Conservation (phyloP, 2,329 filamentous ascomycete genomes). For the Apiospora malaysiana region DNA sequence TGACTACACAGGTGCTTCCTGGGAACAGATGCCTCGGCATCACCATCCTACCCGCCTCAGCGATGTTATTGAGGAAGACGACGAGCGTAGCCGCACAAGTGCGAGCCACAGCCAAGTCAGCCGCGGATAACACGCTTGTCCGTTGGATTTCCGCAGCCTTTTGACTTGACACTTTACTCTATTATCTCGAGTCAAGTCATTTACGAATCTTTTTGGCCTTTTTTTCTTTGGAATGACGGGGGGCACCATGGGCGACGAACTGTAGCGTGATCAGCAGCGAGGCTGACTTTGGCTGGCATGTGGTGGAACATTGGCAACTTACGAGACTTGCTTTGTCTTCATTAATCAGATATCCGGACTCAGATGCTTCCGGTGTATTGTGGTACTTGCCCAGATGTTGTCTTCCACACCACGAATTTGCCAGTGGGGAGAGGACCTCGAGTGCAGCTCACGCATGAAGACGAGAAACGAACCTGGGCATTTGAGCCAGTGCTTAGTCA, state of each 20-base stretch:
- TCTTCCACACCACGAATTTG: neutral
- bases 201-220: neutral
- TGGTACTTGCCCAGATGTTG: neutral
- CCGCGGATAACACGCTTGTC: constrained; percentile 41
- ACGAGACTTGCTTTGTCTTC: neutral
- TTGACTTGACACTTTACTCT: neutral
- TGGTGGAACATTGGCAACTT: neutral
- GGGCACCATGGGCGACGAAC: neutral
- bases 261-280: neutral
- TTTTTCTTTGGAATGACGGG: neutral
- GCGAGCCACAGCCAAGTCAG: constrained; percentile 69
- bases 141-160: neutral
- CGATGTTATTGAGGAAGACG: constrained; percentile 86
- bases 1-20: constrained; percentile 74
- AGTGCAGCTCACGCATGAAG: neutral
- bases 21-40: constrained; percentile 76
- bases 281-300: neutral
- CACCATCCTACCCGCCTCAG: constrained; percentile 88
- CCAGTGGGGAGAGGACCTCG: neutral
- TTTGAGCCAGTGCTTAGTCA: neutral
- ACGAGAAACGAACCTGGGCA: neutral
- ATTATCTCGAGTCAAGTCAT: neutral
- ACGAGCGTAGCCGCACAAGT: constrained; percentile 79
- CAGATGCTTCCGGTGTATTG: neutral
- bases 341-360: neutral